A percentile compares a stretch with the other conserved stretches of the same genome.
These are phyloP conservation scores for Claviceps arundinis DNA, from an alignment of 2,329 filamentous ascomycete species.

Conservation along the genomic window DNA sequence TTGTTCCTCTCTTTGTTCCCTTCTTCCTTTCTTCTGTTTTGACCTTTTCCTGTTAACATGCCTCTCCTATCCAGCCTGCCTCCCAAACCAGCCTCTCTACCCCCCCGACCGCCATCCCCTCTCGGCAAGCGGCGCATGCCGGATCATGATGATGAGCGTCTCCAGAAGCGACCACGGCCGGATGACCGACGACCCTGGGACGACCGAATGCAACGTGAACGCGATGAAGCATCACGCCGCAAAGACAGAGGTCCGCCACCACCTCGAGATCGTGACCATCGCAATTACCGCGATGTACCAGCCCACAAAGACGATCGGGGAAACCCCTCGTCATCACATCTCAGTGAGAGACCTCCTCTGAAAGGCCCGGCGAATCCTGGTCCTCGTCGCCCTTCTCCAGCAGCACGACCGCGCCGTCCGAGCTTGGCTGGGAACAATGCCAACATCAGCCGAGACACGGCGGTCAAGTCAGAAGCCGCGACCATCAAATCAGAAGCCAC, in stretches of 20 bases:
- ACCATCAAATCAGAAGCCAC: no score
- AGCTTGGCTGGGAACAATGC: constrained; percentile 20
- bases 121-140: constrained; percentile 33
- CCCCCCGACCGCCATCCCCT: constrained; percentile 26
- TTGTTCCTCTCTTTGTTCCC: neutral
- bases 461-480: constrained; percentile 23
- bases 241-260: constrained; percentile 12
- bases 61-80: constrained; percentile 15
- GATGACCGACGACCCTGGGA: constrained; percentile 22
- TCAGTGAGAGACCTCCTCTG: constrained; percentile 23
- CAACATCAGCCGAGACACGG: constrained; percentile 22
- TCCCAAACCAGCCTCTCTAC: constrained; percentile 23
- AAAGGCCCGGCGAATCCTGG: constrained; percentile 16
- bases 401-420: constrained; percentile 25
- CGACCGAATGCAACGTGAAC: constrained; percentile 17
- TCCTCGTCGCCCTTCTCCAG: constrained; percentile 19
- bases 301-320: constrained; percentile 15
- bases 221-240: constrained; percentile 21
- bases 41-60: no score
- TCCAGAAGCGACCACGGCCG: constrained; percentile 32
- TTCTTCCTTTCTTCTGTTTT: neutral
- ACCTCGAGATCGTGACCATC: constrained; percentile 4
- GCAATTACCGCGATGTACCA: constrained; percentile 4
- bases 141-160: constrained; percentile 32
- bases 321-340: constrained; percentile 14